These are phyloP conservation scores for Fusarium guadeloupense DNA, from an alignment of 2,329 filamentous ascomycete genomes.

Conservation along the genomic window DNA sequence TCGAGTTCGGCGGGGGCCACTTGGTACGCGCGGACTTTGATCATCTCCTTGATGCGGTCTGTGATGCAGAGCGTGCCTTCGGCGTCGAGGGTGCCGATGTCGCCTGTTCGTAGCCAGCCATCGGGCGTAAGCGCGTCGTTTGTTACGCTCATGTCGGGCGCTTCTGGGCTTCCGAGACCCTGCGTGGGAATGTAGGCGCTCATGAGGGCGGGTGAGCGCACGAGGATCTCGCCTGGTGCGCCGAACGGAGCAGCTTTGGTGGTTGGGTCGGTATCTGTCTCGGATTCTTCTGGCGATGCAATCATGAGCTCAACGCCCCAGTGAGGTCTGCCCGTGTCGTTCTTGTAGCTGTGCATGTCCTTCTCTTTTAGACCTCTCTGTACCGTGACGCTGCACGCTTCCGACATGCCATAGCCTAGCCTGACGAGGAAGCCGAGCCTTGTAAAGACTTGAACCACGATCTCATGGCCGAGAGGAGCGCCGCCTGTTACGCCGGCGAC, in stretches of 20 bases:
- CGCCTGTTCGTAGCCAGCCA: constrained; percentile 77
- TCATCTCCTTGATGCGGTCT: constrained; percentile 75
- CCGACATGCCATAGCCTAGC: constrained; percentile 81
- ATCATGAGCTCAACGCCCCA: constrained; percentile 72
- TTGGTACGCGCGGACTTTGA: constrained; percentile 69
- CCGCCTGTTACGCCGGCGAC: constrained; percentile 66
- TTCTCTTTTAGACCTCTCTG: constrained; percentile 64
- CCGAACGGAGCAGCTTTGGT: constrained; percentile 53
- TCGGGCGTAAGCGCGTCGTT: constrained; percentile 57
- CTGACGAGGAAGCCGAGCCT: constrained; percentile 59
- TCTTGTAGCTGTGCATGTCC: constrained; percentile 57
- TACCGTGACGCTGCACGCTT: constrained; percentile 71
- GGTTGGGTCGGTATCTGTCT: constrained; percentile 44
- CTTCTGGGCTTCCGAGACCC: constrained; percentile 41
- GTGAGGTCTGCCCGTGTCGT: constrained; percentile 73
- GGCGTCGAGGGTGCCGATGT: constrained; percentile 69
- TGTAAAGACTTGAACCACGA: constrained; percentile 68
- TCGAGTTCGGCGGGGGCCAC: constrained; percentile 65
- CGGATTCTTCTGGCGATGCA: constrained; percentile 60
- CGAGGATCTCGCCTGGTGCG: constrained; percentile 70
- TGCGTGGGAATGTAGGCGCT: constrained; percentile 73
- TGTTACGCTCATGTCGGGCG: constrained; percentile 51
- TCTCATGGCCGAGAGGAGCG: constrained; percentile 67
- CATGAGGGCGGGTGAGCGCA: constrained; percentile 71
- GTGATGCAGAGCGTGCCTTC: constrained; percentile 70